Evolutionary conservation across 805 yeast species (phyloP), one percentile per base, ranked within the genome.

Genomic region (Candida succiphila): DNA sequence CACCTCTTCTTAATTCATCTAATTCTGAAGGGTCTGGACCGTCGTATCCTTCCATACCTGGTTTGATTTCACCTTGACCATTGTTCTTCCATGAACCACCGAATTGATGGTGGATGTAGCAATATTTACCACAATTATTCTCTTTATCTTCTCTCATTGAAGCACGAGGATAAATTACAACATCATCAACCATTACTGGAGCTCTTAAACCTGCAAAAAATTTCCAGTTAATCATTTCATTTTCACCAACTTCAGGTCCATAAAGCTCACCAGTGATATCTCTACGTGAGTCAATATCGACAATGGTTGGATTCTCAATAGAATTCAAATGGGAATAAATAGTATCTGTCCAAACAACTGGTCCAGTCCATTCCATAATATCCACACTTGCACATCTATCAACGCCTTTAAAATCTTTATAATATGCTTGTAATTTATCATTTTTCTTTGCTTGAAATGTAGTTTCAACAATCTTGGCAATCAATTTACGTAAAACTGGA

Each of bases 301-400:
- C 56, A 33, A 54, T 44, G 2, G 58, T 53, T 35, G 59, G 59
- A 27, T 54, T 51, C 32, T 38, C 43, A 29, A 54, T 40, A 17
- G 56, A 49, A 49, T 79, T 78, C 50, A 80, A 63, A 51, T 80
- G 82, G 7, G 69, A 68, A 53, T 80, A 67, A 10, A 80, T 67
- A 9, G 76, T 74, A 50, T 81, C 89, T 1, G 94, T 77, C 78
- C 86, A 82, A 18, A 75, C 59, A 27, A 85, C 92, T 30, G 82
- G 74, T 9, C 94, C 94, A 0, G 92, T 78, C 86, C 86, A 79
- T 45, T 65, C 70, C 63, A 75, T 72, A 35, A 78, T 73, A 42
- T 72, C 78, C 37, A 61, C 49, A 2, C 59, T 51, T 15, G 51
- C 45, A 37, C 61, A 56, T 39, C 52, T 49, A 40, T 57, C 61